Evolutionary conservation across 1,284 basidiomycete genomes (phyloP), one percentile per base, ranked within the genome.

Genomic region (Apiotrichum brassicae): DNA sequence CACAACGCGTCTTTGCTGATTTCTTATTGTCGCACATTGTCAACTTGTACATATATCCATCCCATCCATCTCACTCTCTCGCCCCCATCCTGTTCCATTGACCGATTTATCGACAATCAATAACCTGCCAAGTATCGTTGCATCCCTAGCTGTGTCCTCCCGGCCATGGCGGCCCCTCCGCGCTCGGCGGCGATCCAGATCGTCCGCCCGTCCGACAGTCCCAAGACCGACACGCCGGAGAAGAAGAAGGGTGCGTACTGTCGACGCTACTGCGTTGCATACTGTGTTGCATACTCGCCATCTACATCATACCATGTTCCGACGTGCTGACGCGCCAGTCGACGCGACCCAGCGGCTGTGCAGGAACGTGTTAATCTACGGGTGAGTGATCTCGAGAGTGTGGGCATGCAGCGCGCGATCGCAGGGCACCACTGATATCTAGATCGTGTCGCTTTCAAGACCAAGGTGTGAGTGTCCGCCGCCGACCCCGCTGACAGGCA

Each of bases 381-480:
- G 88, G 87, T 88, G 66, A 57, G 78, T 30, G 28, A 4, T 30
- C 11, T 30, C 11, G 28, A 14, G 28, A 30, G 28, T 14, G 5
- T 5, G 9, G 28, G 28, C 28, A 9, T 30, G 11, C 28, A 36
- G n/a, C n/a, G n/a, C n/a, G n/a, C n/a, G n/a, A n/a, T n/a, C n/a
- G n/a, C n/a, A n/a, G n/a, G n/a, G n/a, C n/a, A n/a, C n/a, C n/a
- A 25, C 57, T 38, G 43, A 39, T 26, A 33, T 28, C 5, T 57
- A 90, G 87, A 44, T 83, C 79, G 51, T 92, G 88, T 76, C 85
- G 85, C 74, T 89, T 80, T 59, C 81, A 91, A 74, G 85, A 87
- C 67, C 84, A 86, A 74, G 87, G 87, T 56, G 71, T 72, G 46
- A 62, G 72, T 67, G 14, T 23, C 12, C 5, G 11, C 30, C 20